Evolutionary conservation across 257 asterid genomes (phyloP), one percentile per base, ranked within the genome.

Genomic region (Capsicum baccatum): DNA sequence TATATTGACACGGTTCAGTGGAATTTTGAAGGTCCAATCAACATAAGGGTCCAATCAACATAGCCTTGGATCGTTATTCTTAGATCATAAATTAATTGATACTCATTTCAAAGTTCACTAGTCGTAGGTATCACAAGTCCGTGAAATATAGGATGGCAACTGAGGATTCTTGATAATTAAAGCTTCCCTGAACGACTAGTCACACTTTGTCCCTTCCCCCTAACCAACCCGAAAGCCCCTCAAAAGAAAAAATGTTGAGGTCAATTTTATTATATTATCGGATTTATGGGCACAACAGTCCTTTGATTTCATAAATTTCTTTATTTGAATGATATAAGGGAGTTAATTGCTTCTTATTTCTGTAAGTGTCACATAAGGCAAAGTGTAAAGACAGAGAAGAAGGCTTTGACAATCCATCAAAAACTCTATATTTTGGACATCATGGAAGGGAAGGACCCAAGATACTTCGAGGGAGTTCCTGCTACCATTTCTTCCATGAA

Each of bases 401-500:
- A 50, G 57, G 59, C 42, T 48, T 47, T 69, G 33, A 42, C 13
- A 69, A 42, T 73, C 80, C 80, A 50, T 50, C 80, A 11, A 13
- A 73, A 73, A 19, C 42, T 48, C n/a, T 50, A 42, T 50, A 3
- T 48, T 73, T 21, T 19, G 13, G 47, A 74, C 62, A 50, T 74
- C 16, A 74, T 19, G 19, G 62, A 50, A 74, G 56, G 81, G 42
- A 50, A 74, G 44, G 47, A 74, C 62, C 81, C 21, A 52, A 50
- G n/a, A 35, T 74, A 26, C 62, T 9, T 76, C 15, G 9, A 12
- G 81, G 17, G 81, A 76, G 81, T 52, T 42, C 14, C 78, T 39
- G 13, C 78, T 68, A 68, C 54, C 78, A 68, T 68, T 68, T 68
- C 79, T 17, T 44, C 56, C 57, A 70, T 70, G 79, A 70, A 70